A percentile compares a stretch with the other conserved stretches of the same genome.
These are phyloP conservation scores for Elsinoe fawcettii DNA, from an alignment of 2,329 filamentous ascomycete species.

Conservation along the genomic window DNA sequence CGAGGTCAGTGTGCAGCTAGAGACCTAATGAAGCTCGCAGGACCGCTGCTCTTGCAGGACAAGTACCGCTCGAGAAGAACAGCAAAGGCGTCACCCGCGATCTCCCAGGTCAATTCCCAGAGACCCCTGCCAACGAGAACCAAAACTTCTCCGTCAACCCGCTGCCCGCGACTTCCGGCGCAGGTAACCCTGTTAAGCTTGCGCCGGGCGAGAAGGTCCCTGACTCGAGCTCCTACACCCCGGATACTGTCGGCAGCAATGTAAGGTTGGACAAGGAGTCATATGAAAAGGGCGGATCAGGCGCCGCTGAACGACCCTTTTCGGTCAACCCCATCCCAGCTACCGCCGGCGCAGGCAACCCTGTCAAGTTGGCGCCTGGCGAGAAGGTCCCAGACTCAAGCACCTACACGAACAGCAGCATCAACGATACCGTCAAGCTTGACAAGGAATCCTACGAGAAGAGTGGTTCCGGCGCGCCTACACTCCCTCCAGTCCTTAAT, in stretches of 20 bases:
- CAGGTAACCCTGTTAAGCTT: conserved; percentile 71
- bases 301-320: conserved; percentile 41
- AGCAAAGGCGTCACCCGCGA: conserved; percentile 28
- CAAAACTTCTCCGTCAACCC: conserved; percentile 50
- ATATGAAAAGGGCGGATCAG: conserved; percentile 66
- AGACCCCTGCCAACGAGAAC: conserved; percentile 52
- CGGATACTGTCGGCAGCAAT: conserved; percentile 61
- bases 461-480: conserved; percentile 50
- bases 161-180: conserved; percentile 49
- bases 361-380: conserved; percentile 68
- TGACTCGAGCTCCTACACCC: conserved; percentile 52
- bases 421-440: conserved; percentile 56
- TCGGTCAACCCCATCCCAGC: conserved; percentile 50
- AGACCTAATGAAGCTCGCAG: conserved; percentile 57
- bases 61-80: conserved; percentile 54
- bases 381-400: conserved; percentile 67
- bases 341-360: conserved; percentile 57
- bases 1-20: neutral
- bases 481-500: conserved; percentile 41
- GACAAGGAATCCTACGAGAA: conserved; percentile 85
- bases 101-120: conserved; percentile 62
- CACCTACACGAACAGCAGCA: conserved; percentile 59
- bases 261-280: conserved; percentile 67
- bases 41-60: conserved; percentile 60
- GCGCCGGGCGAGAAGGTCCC: conserved; percentile 78